Percentiles rank a stretch among this genome's conserved stretches.
Evolutionary conservation across 306 rosid genomes (phyloP).

Genomic region (Comarum palustre): DNA sequence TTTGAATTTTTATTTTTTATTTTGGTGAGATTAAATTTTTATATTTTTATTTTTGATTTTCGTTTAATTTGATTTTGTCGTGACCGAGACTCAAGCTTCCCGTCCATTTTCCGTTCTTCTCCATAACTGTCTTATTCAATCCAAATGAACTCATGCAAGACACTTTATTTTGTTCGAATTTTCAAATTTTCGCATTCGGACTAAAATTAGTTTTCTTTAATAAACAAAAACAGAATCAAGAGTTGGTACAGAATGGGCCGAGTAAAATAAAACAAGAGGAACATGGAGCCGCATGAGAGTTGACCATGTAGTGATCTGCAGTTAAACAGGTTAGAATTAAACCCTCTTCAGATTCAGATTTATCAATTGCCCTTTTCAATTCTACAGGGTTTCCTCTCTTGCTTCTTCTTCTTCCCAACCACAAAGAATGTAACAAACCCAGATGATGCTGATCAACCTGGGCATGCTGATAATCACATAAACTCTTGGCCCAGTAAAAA

Average conservation of each 20-base stretch:
- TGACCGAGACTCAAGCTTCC: too few species aligned
- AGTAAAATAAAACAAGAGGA: background rate
- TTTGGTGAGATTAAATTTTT: too few species aligned
- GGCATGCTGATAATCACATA: constrained; percentile 7
- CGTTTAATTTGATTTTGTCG: too few species aligned
- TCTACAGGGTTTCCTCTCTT: background rate
- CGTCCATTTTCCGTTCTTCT: too few species aligned
- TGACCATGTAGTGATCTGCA: background rate
- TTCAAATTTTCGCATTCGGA: too few species aligned
- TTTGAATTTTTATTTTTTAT: too few species aligned
- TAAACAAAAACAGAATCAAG: background rate
- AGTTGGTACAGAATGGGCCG: background rate
- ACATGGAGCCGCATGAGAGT: constrained; percentile 10
- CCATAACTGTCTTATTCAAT: too few species aligned
- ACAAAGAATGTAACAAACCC: background rate
- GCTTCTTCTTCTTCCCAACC: background rate
- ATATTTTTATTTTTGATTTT: too few species aligned
- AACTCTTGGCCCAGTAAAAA: background rate
- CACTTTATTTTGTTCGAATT: too few species aligned
- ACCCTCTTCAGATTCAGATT: constrained; percentile 13
- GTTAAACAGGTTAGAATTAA: background rate
- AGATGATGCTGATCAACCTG: background rate
- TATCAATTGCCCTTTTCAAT: background rate
- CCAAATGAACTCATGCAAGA: too few species aligned
- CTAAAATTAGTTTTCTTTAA: too few species aligned